Evolutionary conservation across 139 green algal species (phyloP).

Genomic region (Chlorella sorokiniana): DNA sequence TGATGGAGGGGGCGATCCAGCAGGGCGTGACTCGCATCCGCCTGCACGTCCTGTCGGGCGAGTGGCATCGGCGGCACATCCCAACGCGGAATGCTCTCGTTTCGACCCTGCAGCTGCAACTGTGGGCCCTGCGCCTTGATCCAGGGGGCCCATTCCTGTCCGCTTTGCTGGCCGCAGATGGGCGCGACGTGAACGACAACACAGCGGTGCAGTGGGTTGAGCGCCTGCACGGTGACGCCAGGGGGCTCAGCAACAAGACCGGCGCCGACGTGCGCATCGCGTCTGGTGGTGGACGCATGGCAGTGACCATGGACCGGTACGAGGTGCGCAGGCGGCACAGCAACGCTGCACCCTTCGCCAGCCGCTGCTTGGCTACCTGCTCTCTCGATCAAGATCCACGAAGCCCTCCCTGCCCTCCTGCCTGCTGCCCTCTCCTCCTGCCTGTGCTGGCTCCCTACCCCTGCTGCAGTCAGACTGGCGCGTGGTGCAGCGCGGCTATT

Average conservation of each 20-base stretch:
- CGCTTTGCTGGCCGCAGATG: slow-evolving; percentile 44
- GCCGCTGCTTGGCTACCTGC: no score
- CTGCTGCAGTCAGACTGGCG: slow-evolving; percentile 83
- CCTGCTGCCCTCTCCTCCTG: neutral
- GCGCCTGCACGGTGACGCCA: slow-evolving; percentile 39
- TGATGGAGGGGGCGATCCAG: slow-evolving; percentile 57
- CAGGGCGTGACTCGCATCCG: slow-evolving; percentile 64
- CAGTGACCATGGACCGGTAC: slow-evolving; percentile 94
- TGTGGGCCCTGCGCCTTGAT: no score
- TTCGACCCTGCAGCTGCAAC: neutral
- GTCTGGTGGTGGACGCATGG: slow-evolving; percentile 91
- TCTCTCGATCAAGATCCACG: no score
- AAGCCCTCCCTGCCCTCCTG: neutral
- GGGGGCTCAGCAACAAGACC: neutral
- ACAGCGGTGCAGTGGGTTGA: slow-evolving; percentile 56
- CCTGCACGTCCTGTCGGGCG: slow-evolving; percentile 60
- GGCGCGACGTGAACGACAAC: slow-evolving; percentile 67
- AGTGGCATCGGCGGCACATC: neutral
- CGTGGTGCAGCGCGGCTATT: slow-evolving; percentile 92
- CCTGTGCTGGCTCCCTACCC: no score
- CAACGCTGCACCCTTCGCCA: no score
- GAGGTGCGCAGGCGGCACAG: slow-evolving; percentile 62
- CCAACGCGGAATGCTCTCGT: no score
- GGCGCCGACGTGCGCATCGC: slow-evolving; percentile 83
- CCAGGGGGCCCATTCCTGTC: neutral